These are phyloP conservation scores for Akebia trifoliata DNA, from an alignment of 164 flowering plant genomes.

Conservation along the genomic window DNA sequence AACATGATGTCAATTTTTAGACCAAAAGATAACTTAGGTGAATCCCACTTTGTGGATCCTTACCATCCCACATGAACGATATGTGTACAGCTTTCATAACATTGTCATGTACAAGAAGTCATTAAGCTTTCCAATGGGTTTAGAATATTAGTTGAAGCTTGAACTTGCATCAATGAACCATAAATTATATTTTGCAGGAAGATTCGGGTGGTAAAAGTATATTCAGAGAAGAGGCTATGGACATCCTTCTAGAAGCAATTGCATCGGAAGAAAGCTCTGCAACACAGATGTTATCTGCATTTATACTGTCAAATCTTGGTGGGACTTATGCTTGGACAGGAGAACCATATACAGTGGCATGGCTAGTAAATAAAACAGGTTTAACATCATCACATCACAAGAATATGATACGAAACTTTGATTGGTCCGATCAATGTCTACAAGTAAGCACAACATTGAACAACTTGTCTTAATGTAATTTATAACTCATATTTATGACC, in stretches of 20 bases:
- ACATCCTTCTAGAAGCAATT: slow-evolving; percentile 46
- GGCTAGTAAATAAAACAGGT: slow-evolving; percentile 67
- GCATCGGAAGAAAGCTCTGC: slow-evolving; percentile 38
- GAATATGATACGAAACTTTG: slow-evolving; percentile 53
- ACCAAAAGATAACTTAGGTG: too few relatives aligned
- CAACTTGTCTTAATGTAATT: not conserved
- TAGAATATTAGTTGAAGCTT: too few relatives aligned
- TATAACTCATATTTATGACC: not conserved
- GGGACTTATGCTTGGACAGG: slow-evolving; percentile 80
- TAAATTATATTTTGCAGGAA: slow-evolving; percentile 55
- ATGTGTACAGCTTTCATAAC: too few relatives aligned
- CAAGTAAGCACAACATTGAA: slow-evolving; percentile 37
- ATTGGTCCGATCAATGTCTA: slow-evolving; percentile 54
- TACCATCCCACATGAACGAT: too few relatives aligned
- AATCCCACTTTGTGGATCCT: too few relatives aligned
- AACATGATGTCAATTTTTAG: too few relatives aligned
- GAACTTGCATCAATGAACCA: too few relatives aligned
- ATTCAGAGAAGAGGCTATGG: slow-evolving; percentile 52
- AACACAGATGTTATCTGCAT: slow-evolving; percentile 46
- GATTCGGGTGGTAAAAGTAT: slow-evolving; percentile 33
- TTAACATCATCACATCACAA: slow-evolving; percentile 39
- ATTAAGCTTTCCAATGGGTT: too few relatives aligned
- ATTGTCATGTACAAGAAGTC: too few relatives aligned
- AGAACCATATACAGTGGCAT: slow-evolving; percentile 63
- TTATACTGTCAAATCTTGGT: slow-evolving; percentile 64